Conservation (phyloP, 768 basidiomycete genomes). For the Kwoniella botswanensis region DNA sequence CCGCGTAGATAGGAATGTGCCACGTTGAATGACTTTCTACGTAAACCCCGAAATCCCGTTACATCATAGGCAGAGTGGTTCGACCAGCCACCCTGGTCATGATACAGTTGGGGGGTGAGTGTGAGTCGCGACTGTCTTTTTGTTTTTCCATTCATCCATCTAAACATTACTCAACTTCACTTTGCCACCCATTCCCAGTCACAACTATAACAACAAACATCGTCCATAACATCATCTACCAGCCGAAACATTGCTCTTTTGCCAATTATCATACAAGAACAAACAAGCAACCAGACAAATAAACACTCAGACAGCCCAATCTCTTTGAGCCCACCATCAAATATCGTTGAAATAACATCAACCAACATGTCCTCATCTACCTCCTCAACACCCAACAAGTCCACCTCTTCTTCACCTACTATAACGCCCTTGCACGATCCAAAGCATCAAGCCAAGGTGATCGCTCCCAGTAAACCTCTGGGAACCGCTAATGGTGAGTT, state of each 20-base stretch:
- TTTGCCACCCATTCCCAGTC: background rate
- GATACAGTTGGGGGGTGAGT: background rate
- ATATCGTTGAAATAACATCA: background rate
- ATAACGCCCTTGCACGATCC: conserved; percentile 58
- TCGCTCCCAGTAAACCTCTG: conserved; percentile 49
- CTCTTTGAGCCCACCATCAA: background rate
- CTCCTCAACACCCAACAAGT: conserved; percentile 1
- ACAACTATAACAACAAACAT: background rate
- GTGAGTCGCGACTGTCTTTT: background rate
- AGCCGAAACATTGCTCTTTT: background rate
- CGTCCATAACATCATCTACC: background rate
- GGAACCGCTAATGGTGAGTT: conserved; percentile 56
- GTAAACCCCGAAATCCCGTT: conserved; percentile 6
- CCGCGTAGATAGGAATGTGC: background rate
- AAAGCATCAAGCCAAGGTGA: conserved; percentile 50
- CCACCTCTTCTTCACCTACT: conserved; percentile 42
- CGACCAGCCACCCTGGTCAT: background rate
- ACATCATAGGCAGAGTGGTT: background rate
- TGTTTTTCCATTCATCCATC: background rate
- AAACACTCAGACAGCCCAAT: background rate
- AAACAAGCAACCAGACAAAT: background rate
- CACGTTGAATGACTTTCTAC: conserved; percentile 15
- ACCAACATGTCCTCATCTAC: conserved; percentile 2
- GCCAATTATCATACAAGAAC: background rate
- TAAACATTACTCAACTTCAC: background rate